Conservation (phyloP, 2,329 filamentous ascomycete species). For the Exophiala bonariae region DNA sequence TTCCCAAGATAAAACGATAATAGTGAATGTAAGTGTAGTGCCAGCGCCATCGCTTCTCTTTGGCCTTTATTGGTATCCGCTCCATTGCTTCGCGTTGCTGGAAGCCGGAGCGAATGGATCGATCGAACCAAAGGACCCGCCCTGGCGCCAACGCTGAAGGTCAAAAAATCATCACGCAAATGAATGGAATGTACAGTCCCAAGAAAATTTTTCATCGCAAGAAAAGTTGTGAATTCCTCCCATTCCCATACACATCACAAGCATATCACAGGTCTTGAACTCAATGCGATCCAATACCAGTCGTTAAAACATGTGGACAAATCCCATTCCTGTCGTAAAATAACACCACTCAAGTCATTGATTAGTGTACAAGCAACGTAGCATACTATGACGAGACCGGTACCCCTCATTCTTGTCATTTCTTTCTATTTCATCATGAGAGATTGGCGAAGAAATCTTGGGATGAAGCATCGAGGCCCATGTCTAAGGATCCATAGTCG, state of each 20-base stretch:
- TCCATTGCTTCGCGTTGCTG: too few species aligned
- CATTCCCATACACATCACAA: too few species aligned
- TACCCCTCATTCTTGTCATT: too few species aligned
- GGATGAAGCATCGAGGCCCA: constrained; percentile 20
- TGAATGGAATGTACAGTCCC: constrained; percentile 6
- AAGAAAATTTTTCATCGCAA: constrained; percentile 1
- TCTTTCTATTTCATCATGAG: constrained; percentile 3
- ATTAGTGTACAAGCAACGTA: background rate
- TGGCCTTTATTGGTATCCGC: too few species aligned
- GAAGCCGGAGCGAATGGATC: too few species aligned
- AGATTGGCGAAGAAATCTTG: constrained; percentile 24
- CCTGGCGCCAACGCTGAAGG: constrained; percentile 1
- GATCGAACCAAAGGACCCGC: background rate
- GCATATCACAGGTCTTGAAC: background rate
- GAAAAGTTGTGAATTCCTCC: too few species aligned
- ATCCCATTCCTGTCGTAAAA: too few species aligned
- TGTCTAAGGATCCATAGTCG: constrained; percentile 27
- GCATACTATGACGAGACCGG: too few species aligned
- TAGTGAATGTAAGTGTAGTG: constrained; percentile 4
- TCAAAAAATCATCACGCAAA: constrained; percentile 1
- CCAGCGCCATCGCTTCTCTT: background rate
- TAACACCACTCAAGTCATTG: background rate
- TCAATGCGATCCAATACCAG: background rate
- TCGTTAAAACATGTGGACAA: background rate
- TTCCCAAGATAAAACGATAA: background rate